phyloP scores from a whole-genome alignment of 495 filamentous ascomycete species.

The Staphylotrichum tortipilum region DNA sequence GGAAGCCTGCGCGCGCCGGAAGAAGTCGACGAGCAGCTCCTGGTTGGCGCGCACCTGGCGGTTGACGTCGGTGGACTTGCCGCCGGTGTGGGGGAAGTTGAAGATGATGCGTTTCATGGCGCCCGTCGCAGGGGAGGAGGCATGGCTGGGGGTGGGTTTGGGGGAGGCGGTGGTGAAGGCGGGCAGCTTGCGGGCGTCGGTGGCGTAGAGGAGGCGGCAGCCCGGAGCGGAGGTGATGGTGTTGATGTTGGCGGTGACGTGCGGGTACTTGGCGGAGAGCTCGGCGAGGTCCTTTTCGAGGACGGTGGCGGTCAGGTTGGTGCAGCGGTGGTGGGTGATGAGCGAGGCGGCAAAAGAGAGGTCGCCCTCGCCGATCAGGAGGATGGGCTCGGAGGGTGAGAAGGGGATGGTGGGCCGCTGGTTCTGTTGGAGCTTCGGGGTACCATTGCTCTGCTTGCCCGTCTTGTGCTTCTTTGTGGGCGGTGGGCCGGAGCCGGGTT shows the following conservation, averaged over 20 bases:
- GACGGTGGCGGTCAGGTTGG: slow-evolving; percentile 49
- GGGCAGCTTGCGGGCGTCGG: slow-evolving; percentile 68
- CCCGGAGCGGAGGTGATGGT: slow-evolving; percentile 30
- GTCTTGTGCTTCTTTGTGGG: slow-evolving; percentile 15
- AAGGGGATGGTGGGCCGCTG: slow-evolving; percentile 55
- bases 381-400: slow-evolving; percentile 55
- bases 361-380: slow-evolving; percentile 89
- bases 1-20: slow-evolving; percentile 46
- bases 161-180: slow-evolving; percentile 27
- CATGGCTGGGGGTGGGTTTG: background rate
- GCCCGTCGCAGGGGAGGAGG: slow-evolving; percentile 22
- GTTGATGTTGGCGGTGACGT: slow-evolving; percentile 52
- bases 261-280: slow-evolving; percentile 67
- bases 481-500: background rate
- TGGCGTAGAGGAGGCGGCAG: slow-evolving; percentile 35
- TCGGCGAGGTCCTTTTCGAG: slow-evolving; percentile 36
- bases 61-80: slow-evolving; percentile 84
- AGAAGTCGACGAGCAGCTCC: slow-evolving; percentile 77
- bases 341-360: slow-evolving; percentile 82
- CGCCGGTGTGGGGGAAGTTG: slow-evolving; percentile 95
- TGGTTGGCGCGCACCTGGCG: slow-evolving; percentile 90
- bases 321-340: slow-evolving; percentile 60
- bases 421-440: slow-evolving; percentile 13
- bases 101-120: slow-evolving; percentile 74
- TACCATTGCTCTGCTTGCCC: slow-evolving; percentile 5